phyloP scores from a whole-genome alignment of 208 protist genomes.

The Phytomonas francai region DNA sequence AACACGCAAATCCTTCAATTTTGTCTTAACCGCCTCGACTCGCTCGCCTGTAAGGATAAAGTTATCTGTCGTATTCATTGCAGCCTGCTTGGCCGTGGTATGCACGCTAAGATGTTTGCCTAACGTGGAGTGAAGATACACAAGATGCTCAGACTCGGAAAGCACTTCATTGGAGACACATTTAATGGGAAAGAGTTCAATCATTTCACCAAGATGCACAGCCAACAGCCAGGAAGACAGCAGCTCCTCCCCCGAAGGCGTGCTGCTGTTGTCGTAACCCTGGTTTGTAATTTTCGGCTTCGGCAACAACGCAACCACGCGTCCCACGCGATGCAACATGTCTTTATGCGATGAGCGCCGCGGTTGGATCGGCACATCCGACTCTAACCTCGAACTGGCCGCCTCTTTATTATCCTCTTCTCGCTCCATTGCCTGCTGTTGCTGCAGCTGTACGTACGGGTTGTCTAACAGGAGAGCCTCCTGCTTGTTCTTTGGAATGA shows the following conservation, averaged over 20 bases:
- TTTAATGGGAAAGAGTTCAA: slow-evolving; percentile 37
- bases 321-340: slow-evolving; percentile 40
- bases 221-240: slow-evolving; percentile 44
- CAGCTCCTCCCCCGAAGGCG: slow-evolving; percentile 6
- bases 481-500: slow-evolving; percentile 37
- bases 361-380: neutral
- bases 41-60: slow-evolving; percentile 24
- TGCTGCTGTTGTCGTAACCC: neutral
- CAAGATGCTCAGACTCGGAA: slow-evolving; percentile 40
- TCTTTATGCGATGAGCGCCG: neutral
- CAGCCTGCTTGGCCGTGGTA: slow-evolving; percentile 1
- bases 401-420: neutral
- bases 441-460: slow-evolving; percentile 27
- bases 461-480: slow-evolving; percentile 39
- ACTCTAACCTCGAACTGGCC: neutral
- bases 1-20: slow-evolving; percentile 30
- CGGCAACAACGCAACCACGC: slow-evolving; percentile 42
- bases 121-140: slow-evolving; percentile 55
- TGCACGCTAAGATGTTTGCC: slow-evolving; percentile 14
- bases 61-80: neutral
- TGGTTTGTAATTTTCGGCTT: slow-evolving; percentile 13
- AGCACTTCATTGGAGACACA: slow-evolving; percentile 45
- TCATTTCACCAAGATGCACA: slow-evolving; percentile 61
- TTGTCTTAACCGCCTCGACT: slow-evolving; percentile 32
- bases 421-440: neutral